Evolutionary conservation across 345 rosid genomes (phyloP), one percentile per base, ranked within the genome.

Genomic region (Lepidium sativum): DNA sequence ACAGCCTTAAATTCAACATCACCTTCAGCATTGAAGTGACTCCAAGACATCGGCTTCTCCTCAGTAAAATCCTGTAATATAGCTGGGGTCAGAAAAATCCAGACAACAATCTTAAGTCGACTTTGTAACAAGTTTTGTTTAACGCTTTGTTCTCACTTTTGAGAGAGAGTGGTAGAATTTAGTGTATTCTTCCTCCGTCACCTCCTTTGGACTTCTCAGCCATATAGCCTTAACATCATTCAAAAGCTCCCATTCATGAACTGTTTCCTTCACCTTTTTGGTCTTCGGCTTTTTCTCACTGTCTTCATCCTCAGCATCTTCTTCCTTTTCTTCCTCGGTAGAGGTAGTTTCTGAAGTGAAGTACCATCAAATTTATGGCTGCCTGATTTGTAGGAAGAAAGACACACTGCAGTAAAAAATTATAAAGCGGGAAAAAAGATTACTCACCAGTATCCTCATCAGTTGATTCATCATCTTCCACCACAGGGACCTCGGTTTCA

Each of bases 191-290:
- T 94, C 95, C 2, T 87, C 95, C 0, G 99, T 84, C 82, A 90
- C 96, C 31, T 94, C 99, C 78, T 85, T 94, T 6, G 99, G 99
- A 82, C 72, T 90, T 54, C 99, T 80, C 78, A 94, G 60, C 97
- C 99, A 94, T 77, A 94, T 88, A 68, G 99, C 99, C 73, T 94
- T 94, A 31, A 90, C 91, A 81, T 94, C 97, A 76, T 94, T 90
- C 67, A 90, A 69, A 76, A 84, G 87, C 75, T 90, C 99, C 99
- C 99, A 90, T 54, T 90, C 99, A 71, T 66, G 61, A 54, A 79
- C 70, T 35, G 91, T 94, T 78, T 94, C 99, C 81, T 83, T 94
- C 68, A 83, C 77, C 25, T 69, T 92, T 73, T 89, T 92, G 34
- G 88, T 83, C 79, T 89, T 87, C 10, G 79, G 91, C 77, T 89